phyloP scores from a whole-genome alignment of 345 rosid genomes.

The Citrus trifoliata region DNA sequence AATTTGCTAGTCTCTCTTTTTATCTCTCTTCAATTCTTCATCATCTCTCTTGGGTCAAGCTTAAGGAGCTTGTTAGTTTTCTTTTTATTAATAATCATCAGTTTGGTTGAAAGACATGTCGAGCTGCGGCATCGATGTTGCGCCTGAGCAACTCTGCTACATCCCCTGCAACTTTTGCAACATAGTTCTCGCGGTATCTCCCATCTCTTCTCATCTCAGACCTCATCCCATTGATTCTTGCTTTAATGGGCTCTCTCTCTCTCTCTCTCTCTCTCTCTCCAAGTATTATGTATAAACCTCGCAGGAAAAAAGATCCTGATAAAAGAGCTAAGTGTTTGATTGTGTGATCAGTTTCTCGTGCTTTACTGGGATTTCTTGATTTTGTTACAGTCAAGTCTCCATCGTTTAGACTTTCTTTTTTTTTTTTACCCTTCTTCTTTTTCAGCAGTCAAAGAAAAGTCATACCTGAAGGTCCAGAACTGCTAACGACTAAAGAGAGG shows the following conservation, averaged over 20 bases:
- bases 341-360: constrained; percentile 23
- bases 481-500: constrained; percentile 18
- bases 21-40: background rate
- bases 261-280: too few species aligned
- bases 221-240: constrained; percentile 5
- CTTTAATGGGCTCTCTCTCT: too few species aligned
- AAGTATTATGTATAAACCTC: background rate
- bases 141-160: constrained; percentile 90
- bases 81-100: constrained; percentile 1
- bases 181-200: constrained; percentile 90
- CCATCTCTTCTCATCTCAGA: constrained; percentile 23
- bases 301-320: constrained; percentile 27
- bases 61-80: background rate
- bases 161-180: constrained; percentile 99
- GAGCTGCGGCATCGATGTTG: constrained; percentile 31
- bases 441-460: constrained; percentile 51
- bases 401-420: constrained; percentile 29
- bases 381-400: constrained; percentile 47
- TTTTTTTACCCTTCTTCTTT: constrained; percentile 33
- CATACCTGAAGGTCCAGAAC: constrained; percentile 18
- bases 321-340: constrained; percentile 28
- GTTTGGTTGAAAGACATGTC: constrained; percentile 33
- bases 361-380: constrained; percentile 23
- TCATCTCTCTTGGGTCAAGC: constrained; percentile 21
- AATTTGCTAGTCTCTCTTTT: constrained; percentile 17